Evolutionary conservation across 1,139 yeast genomes (phyloP).

Genomic region (Geotrichum citri-aurantii): DNA sequence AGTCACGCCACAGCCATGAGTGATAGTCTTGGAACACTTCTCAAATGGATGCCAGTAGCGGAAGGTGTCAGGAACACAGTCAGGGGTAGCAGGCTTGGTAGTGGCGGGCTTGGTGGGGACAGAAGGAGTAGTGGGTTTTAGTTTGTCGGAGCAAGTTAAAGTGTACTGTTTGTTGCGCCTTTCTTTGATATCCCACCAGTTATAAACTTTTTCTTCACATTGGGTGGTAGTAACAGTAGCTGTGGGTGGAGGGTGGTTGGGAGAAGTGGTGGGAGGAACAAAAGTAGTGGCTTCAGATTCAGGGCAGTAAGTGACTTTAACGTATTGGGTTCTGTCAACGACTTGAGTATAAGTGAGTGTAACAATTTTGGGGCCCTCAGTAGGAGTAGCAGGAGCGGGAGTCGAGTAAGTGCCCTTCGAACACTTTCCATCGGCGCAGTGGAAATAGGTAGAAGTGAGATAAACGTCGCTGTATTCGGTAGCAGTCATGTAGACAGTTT

Average conservation of each 20-base stretch:
- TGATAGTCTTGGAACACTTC: not conserved
- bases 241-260: not conserved
- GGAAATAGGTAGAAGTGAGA: not conserved
- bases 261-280: conserved; percentile 2
- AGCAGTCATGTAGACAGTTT: not conserved
- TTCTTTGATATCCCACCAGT: too few relatives aligned
- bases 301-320: conserved; percentile 4
- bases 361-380: not conserved
- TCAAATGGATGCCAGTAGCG: not conserved
- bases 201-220: too few relatives aligned
- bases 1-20: not conserved
- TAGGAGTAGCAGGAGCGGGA: not conserved
- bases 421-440: conserved; percentile 2
- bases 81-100: not conserved
- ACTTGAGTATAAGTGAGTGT: not conserved
- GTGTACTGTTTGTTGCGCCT: not conserved
- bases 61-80: not conserved
- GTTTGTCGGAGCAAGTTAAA: not conserved
- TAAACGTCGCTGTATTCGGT: not conserved
- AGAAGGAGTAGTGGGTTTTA: not conserved
- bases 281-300: conserved; percentile 5
- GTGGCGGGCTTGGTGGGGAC: not conserved
- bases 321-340: not conserved
- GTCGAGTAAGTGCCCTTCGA: not conserved
- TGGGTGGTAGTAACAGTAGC: not conserved